Evolutionary conservation across 306 rosid species (phyloP), one percentile per base, ranked within the genome.

Genomic region (Pterocarpus macrocarpus): DNA sequence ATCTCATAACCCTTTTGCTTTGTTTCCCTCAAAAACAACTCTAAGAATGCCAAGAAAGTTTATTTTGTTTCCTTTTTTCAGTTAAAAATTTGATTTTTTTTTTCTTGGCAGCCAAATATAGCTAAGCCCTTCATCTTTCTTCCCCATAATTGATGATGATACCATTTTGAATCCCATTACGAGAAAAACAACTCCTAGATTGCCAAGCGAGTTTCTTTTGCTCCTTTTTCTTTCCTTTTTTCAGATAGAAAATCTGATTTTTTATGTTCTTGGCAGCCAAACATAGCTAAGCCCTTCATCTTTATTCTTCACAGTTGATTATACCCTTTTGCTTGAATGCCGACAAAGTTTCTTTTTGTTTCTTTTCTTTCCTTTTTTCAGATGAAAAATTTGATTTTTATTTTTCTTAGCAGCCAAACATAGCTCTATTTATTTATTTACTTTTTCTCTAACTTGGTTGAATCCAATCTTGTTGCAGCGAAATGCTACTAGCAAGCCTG

Each of bases 391-490:
- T 16, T 59, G 5, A n/a, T 58, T 28, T 39, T 87, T 33, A 22
- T 22, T 22, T 22, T 22, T 22, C 28, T 22, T 22, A 22, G 28
- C 61, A 70, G 33, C 59, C 52, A 73, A 84, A 58, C 57, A 78
- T 78, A 87, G 84, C 90, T 79, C 28, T 22, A 22, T 22, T 15
- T 3, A 2, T 62, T 71, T 78, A 2, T 49, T 0, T 28, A 22
- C 33, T 63, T 44, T 1, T 14, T 0, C 1, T 44, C 7, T 32
- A 22, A 56, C 5, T 2, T 38, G 63, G 4, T 16, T 55, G 30
- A 55, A 17, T 55, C 10, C 30, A 15, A 47, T 52, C 9, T 14
- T 81, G 13, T 38, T 90, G 64, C 90, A 94, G 95, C 80, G 84
- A 64, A 79, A 83, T 69, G 80, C 75, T 65, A 79, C 86, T 58